Base-by-base conservation (phyloP, 257 asterid genomes). In the Scutellaria minor region DNA sequence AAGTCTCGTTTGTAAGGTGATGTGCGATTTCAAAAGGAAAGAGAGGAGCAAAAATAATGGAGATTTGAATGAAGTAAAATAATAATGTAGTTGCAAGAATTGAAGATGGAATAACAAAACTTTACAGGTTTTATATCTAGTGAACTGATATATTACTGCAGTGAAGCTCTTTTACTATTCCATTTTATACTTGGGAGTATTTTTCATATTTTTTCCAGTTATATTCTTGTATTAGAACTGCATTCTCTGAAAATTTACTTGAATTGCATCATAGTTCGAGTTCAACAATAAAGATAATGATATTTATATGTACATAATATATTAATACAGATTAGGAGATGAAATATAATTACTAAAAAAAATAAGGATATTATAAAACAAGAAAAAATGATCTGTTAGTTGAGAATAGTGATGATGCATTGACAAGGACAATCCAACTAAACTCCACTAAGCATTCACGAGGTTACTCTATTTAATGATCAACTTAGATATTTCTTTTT, bases 1-100 rank as follows among this genome's bases (percentile, higher is more conserved):
- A 85, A 81, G 85, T 83, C 98, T 5, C 90, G 98, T 46, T 51
- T 93, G 18, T 93, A 77, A 90, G 84, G 73, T 45, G 61, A 41
- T 27, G 41, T 3, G 37, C 37, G 37, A 37, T 27, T 12, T 15
- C 18, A 55, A 64, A 37, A 57, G 52, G 57, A 57, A 27, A 6
- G 76, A 50, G 64, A 45, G 18, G 11, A 51, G 46, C 15, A 6
- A 10, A 40, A 73, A 83, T 70, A 83, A 78, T 74, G 78, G 74
- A 41, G 68, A 51, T 60, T 4, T 47, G 53, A 14, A 40, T 51
- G 46, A 52, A 52, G 81, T 73, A 68, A 66, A 72, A 71, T 77
- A 64, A 66, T 7, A 22, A 5, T 75, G 70, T 64, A 56, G 62
- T 51, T 56, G 67, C 64, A 64, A 62, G 62, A 61, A 13, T 72